These are phyloP conservation scores for Metarhizium rileyi DNA, from an alignment of 2,329 filamentous ascomycete species.

Conservation along the genomic window DNA sequence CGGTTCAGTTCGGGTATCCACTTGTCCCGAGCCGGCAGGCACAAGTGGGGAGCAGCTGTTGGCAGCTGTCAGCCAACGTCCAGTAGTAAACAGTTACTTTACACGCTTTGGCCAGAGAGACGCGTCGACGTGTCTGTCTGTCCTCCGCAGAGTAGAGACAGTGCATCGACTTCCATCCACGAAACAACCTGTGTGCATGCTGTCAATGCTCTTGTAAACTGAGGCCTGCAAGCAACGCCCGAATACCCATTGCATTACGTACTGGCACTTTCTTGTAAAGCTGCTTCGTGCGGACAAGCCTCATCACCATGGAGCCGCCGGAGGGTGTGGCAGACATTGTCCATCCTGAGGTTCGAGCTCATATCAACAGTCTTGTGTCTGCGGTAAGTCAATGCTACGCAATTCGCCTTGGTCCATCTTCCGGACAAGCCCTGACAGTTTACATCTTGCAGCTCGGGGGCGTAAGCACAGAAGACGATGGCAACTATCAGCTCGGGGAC, in stretches of 20 bases:
- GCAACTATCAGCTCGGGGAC: constrained; percentile 81
- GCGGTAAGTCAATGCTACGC: constrained; percentile 52
- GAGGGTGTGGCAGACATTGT: constrained; percentile 53
- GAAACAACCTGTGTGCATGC: too few relatives aligned
- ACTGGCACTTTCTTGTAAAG: neutral
- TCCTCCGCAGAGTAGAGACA: neutral
- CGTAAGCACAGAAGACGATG: constrained; percentile 66
- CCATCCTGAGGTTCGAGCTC: constrained; percentile 84
- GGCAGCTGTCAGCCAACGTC: neutral
- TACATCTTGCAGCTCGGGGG: constrained; percentile 61
- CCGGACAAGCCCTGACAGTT: neutral
- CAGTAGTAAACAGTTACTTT: neutral
- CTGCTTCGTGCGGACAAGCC: neutral
- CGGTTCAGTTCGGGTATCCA: constrained; percentile 27
- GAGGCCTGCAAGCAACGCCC: neutral
- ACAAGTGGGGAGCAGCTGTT: neutral
- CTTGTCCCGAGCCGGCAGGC: neutral
- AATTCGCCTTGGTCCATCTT: neutral
- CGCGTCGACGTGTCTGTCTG: constrained; percentile 16
- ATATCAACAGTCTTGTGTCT: constrained; percentile 87
- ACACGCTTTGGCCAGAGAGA: constrained; percentile 7
- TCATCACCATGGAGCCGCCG: constrained; percentile 40
- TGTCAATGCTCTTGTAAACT: too few relatives aligned
- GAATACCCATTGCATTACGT: neutral
- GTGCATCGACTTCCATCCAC: too few relatives aligned